Evolutionary conservation across 345 rosid species (phyloP).

Genomic region (Syzygium grande): DNA sequence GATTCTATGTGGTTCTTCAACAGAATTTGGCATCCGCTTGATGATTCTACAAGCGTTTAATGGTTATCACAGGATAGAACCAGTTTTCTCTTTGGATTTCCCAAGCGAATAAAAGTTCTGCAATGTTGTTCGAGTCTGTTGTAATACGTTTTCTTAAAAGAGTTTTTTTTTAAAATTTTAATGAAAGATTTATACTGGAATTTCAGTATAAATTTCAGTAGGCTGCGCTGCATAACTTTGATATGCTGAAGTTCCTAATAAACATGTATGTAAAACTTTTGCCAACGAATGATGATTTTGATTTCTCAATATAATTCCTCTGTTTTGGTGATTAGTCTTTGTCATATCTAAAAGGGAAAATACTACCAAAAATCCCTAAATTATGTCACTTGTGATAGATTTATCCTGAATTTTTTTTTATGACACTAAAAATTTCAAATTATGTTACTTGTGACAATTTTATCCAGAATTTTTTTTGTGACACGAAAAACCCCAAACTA

Average conservation of each 20-base stretch:
- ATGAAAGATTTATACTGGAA: neutral
- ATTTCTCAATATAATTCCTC: neutral
- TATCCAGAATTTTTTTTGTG: too few species aligned
- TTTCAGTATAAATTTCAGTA: neutral
- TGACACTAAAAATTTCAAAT: too few species aligned
- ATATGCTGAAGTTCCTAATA: neutral
- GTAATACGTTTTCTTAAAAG: neutral
- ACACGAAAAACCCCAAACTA: too few species aligned
- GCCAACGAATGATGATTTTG: neutral
- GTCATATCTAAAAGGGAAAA: neutral
- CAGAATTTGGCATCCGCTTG: constrained; percentile 55
- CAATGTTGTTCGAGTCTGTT: neutral
- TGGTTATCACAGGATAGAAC: neutral
- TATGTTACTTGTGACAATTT: too few species aligned
- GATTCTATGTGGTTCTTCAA: constrained; percentile 77
- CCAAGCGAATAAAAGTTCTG: neutral
- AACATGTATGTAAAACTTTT: neutral
- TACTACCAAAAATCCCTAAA: too few species aligned
- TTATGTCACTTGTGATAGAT: too few species aligned
- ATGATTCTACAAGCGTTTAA: constrained; percentile 32
- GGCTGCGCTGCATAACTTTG: neutral
- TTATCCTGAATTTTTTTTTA: too few species aligned
- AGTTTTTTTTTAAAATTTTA: neutral
- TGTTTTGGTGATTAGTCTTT: neutral
- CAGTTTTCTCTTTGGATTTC: neutral